These are phyloP conservation scores for Colletotrichum sp. DNA, from an alignment of 2,329 filamentous ascomycete genomes.

Conservation along the genomic window DNA sequence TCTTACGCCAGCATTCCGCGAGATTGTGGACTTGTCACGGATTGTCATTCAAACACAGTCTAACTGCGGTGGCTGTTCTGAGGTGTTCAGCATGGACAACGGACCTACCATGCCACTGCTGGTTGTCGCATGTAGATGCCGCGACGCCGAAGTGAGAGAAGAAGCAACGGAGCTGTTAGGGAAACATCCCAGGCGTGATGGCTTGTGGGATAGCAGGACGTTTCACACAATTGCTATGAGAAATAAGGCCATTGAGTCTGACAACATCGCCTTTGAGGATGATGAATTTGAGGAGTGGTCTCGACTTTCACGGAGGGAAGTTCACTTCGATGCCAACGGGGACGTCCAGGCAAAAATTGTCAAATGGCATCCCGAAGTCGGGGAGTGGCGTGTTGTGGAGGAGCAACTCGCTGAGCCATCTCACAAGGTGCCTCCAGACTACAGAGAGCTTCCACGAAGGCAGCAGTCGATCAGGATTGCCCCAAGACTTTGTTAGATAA, in stretches of 20 bases:
- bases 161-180: conserved; percentile 45
- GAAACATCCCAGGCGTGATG: conserved; percentile 46
- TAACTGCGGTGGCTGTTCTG: conserved; percentile 19
- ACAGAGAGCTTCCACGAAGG: neutral
- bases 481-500: neutral
- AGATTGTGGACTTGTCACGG: conserved; percentile 42
- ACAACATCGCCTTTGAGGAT: conserved; percentile 35
- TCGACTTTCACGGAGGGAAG: conserved; percentile 39
- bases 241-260: conserved; percentile 38
- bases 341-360: neutral
- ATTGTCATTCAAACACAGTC: conserved; percentile 34
- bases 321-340: conserved; percentile 39
- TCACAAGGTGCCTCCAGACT: neutral
- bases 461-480: neutral
- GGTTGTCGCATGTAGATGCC: conserved; percentile 43
- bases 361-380: neutral
- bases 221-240: conserved; percentile 43
- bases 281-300: conserved; percentile 41
- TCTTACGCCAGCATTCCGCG: conserved; percentile 46
- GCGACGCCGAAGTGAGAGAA: conserved; percentile 39
- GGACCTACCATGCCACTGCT: conserved; percentile 51
- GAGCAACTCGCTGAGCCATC: neutral
- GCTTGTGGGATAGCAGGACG: conserved; percentile 45
- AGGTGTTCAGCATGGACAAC: conserved; percentile 49
- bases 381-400: neutral